phyloP scores from a whole-genome alignment of 1,284 basidiomycete genomes.

The Vanrija sp. region DNA sequence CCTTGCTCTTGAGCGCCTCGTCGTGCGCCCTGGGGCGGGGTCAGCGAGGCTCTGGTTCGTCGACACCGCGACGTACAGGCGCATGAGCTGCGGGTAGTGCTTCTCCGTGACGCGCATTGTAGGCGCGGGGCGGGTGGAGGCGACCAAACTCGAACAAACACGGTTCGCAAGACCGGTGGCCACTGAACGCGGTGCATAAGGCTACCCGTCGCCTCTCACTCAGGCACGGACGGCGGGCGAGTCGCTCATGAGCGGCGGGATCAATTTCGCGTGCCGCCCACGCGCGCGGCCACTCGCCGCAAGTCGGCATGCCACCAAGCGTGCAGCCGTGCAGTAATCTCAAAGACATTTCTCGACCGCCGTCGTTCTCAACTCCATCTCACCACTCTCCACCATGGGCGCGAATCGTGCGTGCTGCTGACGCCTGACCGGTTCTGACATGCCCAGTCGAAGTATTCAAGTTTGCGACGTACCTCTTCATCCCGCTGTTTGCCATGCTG shows the following conservation, averaged over 20 bases:
- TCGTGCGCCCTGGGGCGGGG: constrained; percentile 23
- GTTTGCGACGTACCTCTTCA: constrained; percentile 81
- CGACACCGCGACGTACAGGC: constrained; percentile 14
- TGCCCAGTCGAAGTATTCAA: constrained; percentile 73
- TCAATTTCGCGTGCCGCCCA: background rate
- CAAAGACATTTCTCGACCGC: background rate
- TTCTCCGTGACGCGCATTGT: constrained; percentile 16
- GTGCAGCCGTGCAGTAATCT: too few species aligned
- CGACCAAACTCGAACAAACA: too few species aligned
- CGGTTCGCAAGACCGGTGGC: too few species aligned
- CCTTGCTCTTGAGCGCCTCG: constrained; percentile 27
- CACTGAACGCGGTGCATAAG: too few species aligned
- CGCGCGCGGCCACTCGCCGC: background rate
- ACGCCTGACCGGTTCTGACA: background rate
- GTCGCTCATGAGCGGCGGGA: too few species aligned
- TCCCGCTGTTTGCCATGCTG: constrained; percentile 75
- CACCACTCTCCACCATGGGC: constrained; percentile 10
- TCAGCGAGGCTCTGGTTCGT: too few species aligned
- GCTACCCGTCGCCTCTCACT: too few species aligned
- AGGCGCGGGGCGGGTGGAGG: too few species aligned
- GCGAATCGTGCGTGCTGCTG: constrained; percentile 11
- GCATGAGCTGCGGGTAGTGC: constrained; percentile 27
- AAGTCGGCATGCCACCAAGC: background rate
- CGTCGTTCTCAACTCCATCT: background rate
- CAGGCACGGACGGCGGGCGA: too few species aligned